These are phyloP conservation scores for Exophiala sp. DNA, from an alignment of 2,329 filamentous ascomycete genomes.

Conservation along the genomic window DNA sequence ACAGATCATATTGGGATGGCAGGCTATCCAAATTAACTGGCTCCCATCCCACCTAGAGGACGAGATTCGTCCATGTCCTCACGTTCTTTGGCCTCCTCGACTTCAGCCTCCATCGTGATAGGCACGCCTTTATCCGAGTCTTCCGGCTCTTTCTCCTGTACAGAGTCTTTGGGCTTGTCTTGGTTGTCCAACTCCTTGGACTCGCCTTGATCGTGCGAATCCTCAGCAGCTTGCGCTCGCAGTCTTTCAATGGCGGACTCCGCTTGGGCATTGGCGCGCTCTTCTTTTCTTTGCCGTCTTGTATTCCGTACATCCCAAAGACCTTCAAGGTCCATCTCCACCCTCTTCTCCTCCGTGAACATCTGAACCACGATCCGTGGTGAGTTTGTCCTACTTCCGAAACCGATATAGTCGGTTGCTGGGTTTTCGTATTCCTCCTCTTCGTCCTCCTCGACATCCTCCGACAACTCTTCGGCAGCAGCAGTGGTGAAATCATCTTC, in stretches of 20 bases:
- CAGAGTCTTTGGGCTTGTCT: not conserved
- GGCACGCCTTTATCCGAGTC: not conserved
- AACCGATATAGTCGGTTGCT: slow-evolving; percentile 68
- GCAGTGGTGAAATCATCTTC: not conserved
- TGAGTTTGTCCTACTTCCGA: slow-evolving; percentile 59
- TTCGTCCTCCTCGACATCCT: slow-evolving; percentile 27
- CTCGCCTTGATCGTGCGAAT: not conserved
- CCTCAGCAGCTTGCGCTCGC: not conserved
- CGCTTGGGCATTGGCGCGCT: slow-evolving; percentile 13
- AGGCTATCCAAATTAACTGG: not conserved
- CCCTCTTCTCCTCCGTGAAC: slow-evolving; percentile 67
- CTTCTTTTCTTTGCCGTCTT: slow-evolving; percentile 15
- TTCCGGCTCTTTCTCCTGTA: not conserved
- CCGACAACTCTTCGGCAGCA: slow-evolving; percentile 16
- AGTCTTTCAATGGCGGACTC: slow-evolving; percentile 4
- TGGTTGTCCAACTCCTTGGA: not conserved
- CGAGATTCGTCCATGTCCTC: not conserved
- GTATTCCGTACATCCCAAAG: slow-evolving; percentile 51
- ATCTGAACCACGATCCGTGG: slow-evolving; percentile 67
- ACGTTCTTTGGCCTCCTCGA: not conserved
- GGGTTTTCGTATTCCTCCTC: slow-evolving; percentile 39
- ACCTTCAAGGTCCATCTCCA: slow-evolving; percentile 63
- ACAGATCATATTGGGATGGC: too few relatives aligned
- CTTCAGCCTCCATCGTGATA: not conserved
- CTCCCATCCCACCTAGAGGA: not conserved